phyloP scores from a whole-genome alignment of 2,329 filamentous ascomycete species.

The Sporothrix humicola region DNA sequence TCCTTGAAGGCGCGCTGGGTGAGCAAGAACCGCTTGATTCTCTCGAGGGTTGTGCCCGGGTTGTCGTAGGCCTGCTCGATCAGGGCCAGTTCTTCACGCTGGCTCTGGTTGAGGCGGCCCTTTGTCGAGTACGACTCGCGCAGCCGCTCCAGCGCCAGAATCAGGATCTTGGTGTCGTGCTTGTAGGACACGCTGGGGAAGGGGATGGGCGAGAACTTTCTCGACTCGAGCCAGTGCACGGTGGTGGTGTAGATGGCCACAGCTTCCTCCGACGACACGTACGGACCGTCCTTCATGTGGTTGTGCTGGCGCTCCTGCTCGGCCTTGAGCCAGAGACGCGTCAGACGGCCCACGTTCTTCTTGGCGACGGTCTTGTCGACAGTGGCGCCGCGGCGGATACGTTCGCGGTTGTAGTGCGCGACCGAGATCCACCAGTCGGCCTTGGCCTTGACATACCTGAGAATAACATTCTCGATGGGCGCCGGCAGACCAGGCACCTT shows the following conservation, averaged over 20 bases:
- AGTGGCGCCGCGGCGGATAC: conserved; percentile 92
- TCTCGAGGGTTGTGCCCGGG: conserved; percentile 90
- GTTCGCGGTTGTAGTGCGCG: conserved; percentile 97
- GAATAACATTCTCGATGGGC: conserved; percentile 97
- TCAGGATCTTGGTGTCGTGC: conserved; percentile 98
- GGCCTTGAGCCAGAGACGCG: conserved; percentile 94
- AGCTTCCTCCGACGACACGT: conserved; percentile 96
- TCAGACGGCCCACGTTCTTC: conserved; percentile 96
- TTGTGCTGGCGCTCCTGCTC: conserved; percentile 99
- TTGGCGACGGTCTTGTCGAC: conserved; percentile 99
- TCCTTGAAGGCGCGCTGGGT: conserved; percentile 99
- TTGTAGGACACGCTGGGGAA: conserved; percentile 99
- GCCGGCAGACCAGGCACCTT: conserved; percentile 96
- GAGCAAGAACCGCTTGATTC: conserved; percentile 96
- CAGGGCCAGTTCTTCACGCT: conserved; percentile 92
- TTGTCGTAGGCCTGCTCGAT: conserved; percentile 99
- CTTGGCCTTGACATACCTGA: conserved; percentile 98
- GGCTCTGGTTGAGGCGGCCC: conserved; percentile 93
- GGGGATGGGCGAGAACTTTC: conserved; percentile 97
- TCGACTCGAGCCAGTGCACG: conserved; percentile 97
- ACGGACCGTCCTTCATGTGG: conserved; percentile 98
- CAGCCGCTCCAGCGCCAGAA: conserved; percentile 88
- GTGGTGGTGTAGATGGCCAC: conserved; percentile 99
- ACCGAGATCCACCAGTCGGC: conserved; percentile 99
- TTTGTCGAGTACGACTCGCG: conserved; percentile 98